Evolutionary conservation across 345 rosid genomes (phyloP).

Genomic region (Rhodamnia rubescens): DNA sequence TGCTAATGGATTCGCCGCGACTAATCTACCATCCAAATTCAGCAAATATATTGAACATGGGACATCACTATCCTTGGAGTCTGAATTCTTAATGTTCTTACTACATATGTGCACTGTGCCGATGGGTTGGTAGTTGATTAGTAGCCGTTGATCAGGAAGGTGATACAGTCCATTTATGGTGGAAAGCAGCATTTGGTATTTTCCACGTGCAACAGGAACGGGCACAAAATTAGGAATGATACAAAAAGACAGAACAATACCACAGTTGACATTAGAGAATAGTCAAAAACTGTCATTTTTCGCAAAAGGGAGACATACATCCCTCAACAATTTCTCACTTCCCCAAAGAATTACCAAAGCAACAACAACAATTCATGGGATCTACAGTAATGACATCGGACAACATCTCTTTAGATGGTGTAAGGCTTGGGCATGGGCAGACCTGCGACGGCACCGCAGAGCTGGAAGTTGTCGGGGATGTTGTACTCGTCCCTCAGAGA

Average conservation of each 20-base stretch:
- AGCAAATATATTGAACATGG: background rate
- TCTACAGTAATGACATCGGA: background rate
- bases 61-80: background rate
- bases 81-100: background rate
- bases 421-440: conserved; percentile 10
- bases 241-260: background rate
- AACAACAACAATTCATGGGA: background rate
- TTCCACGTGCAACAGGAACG: background rate
- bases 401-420: conserved; percentile 2
- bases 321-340: background rate
- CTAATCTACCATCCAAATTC: background rate
- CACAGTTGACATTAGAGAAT: background rate
- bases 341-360: background rate
- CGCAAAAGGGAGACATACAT: background rate
- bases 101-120: background rate
- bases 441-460: background rate
- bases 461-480: conserved; percentile 1
- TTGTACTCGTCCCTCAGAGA: conserved; percentile 17
- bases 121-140: background rate
- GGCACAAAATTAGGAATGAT: background rate
- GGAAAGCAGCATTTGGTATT: background rate
- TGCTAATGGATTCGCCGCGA: background rate
- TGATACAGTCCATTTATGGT: background rate
- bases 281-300: background rate
- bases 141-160: background rate